phyloP scores from a whole-genome alignment of 257 asterid species.

The Fraxinus pennsylvanica region DNA sequence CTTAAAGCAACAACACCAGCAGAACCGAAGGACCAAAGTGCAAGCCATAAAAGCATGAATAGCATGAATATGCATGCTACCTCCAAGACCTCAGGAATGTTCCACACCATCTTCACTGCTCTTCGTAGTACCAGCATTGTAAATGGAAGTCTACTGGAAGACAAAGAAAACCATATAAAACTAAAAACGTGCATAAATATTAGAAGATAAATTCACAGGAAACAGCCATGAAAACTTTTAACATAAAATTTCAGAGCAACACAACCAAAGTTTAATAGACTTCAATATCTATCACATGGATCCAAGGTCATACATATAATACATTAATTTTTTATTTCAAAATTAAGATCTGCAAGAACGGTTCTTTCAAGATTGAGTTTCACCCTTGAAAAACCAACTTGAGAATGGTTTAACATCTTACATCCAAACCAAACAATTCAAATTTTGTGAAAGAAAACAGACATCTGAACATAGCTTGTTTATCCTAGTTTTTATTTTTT shows the following conservation, averaged over 20 bases:
- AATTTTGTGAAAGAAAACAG: background rate
- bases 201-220: background rate
- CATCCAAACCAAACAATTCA: background rate
- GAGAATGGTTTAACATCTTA: background rate
- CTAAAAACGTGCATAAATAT: conserved; percentile 1
- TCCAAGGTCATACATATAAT: background rate
- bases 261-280: background rate
- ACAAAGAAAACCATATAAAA: conserved; percentile 19
- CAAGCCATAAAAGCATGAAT: conserved; percentile 84
- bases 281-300: background rate
- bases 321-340: background rate
- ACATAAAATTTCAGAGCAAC: background rate
- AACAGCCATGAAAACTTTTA: background rate
- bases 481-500: background rate
- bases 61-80: conserved; percentile 73
- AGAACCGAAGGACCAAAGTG: conserved; percentile 90
- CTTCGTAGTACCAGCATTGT: conserved; percentile 93
- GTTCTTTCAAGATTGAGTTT: background rate
- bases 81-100: conserved; percentile 76
- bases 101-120: conserved; percentile 86
- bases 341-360: background rate
- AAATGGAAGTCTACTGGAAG: conserved; percentile 75
- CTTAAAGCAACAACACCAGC: conserved; percentile 92
- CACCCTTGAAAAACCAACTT: background rate
- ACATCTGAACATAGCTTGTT: background rate